Conservation (phyloP, 2,329 filamentous ascomycete genomes). For the Stagonosporopsis tanaceti region DNA sequence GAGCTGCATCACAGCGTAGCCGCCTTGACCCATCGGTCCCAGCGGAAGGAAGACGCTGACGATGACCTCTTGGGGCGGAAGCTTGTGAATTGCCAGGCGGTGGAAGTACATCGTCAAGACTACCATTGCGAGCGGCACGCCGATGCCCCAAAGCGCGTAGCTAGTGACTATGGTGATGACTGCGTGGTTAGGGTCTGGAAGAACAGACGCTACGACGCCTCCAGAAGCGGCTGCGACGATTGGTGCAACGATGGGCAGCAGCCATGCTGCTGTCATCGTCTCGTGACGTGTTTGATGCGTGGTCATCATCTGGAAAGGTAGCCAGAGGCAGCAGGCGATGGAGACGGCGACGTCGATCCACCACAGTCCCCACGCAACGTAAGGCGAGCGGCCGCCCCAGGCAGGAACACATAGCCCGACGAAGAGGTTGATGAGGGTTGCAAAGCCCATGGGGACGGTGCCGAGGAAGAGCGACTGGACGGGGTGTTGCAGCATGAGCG, state of each 20-base stretch:
- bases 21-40: slow-evolving; percentile 71
- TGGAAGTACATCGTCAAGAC: slow-evolving; percentile 74
- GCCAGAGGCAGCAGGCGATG: slow-evolving; percentile 49
- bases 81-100: slow-evolving; percentile 70
- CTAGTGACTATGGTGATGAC: slow-evolving; percentile 68
- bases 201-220: slow-evolving; percentile 65
- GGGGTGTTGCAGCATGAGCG: slow-evolving; percentile 71
- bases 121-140: slow-evolving; percentile 65
- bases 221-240: slow-evolving; percentile 72
- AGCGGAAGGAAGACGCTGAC: slow-evolving; percentile 73
- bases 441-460: slow-evolving; percentile 72
- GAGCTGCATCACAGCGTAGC: slow-evolving; percentile 64
- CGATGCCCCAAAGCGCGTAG: slow-evolving; percentile 74
- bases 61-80: slow-evolving; percentile 71
- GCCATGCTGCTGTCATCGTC: slow-evolving; percentile 68
- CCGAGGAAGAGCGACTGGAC: slow-evolving; percentile 72
- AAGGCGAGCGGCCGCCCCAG: slow-evolving; percentile 64
- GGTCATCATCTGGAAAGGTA: slow-evolving; percentile 45
- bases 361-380: slow-evolving; percentile 58
- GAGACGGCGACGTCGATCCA: slow-evolving; percentile 57
- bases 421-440: slow-evolving; percentile 73
- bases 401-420: slow-evolving; percentile 64
- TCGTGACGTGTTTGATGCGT: slow-evolving; percentile 36
- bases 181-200: slow-evolving; percentile 63
- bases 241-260: slow-evolving; percentile 71